A percentile compares a stretch with the other conserved stretches of the same genome.
phyloP scores from a whole-genome alignment of 1,284 basidiomycete species.

The Irpex sp. region DNA sequence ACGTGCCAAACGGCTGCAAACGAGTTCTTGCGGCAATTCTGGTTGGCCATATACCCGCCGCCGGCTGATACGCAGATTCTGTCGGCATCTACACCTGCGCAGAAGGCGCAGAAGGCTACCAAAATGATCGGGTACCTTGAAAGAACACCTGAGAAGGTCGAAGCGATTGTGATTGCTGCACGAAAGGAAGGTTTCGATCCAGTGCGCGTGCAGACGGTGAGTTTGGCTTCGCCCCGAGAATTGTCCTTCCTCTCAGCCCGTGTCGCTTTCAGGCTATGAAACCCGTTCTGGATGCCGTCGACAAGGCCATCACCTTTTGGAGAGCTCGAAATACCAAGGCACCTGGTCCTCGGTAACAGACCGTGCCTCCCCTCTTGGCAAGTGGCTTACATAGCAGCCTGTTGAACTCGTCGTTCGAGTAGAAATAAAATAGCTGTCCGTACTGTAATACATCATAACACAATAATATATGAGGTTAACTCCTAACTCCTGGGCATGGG shows the following conservation, averaged over 20 bases:
- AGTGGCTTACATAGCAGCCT: neutral
- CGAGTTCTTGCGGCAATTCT: conserved; percentile 96
- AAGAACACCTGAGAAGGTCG: conserved; percentile 79
- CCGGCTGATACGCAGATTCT: conserved; percentile 51
- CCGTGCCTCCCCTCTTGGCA: neutral
- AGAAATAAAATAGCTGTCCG: neutral
- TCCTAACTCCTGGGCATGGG: conserved; percentile 32
- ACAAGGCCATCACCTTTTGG: conserved; percentile 70
- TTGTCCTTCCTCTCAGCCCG: neutral
- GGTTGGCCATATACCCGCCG: conserved; percentile 85
- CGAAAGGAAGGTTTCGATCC: conserved; percentile 61
- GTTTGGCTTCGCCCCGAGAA: conserved; percentile 25
- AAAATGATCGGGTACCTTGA: conserved; percentile 84
- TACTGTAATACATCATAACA: conserved; percentile 1
- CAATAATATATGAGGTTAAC: neutral
- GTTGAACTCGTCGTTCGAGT: neutral
- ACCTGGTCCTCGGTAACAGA: neutral
- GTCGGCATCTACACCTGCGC: conserved; percentile 47
- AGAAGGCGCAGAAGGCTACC: conserved; percentile 70
- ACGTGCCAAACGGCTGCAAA: conserved; percentile 91
- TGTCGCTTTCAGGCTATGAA: conserved; percentile 62
- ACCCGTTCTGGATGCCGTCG: conserved; percentile 75
- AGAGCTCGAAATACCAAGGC: conserved; percentile 25
- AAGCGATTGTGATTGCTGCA: conserved; percentile 67
- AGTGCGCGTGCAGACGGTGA: conserved; percentile 60